phyloP scores from a whole-genome alignment of 805 yeast species.

The Hanseniaspora mollemarum region DNA sequence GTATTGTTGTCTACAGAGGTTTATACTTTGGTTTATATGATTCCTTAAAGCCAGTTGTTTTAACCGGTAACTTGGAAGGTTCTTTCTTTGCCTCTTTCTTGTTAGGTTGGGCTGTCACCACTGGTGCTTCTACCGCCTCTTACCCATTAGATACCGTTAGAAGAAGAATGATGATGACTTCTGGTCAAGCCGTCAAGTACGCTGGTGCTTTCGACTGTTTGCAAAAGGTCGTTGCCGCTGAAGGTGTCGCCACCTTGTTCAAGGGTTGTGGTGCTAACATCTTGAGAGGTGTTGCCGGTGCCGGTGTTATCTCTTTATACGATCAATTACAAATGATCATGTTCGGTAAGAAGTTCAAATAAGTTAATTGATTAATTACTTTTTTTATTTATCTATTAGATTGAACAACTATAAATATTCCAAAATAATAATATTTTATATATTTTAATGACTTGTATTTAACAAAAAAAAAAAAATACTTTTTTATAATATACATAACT shows the following conservation, averaged over 20 bases:
- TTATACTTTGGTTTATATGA: conserved; percentile 96
- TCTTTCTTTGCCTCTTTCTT: conserved; percentile 89
- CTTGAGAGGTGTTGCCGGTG: conserved; percentile 99
- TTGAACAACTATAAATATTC: neutral
- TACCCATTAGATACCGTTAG: conserved; percentile 98
- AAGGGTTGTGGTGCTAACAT: conserved; percentile 99
- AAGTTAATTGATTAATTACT: conserved; percentile 20
- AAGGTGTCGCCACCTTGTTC: conserved; percentile 87
- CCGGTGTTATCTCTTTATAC: conserved; percentile 96
- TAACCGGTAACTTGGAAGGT: conserved; percentile 90
- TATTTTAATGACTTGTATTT: neutral
- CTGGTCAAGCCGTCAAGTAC: conserved; percentile 97
- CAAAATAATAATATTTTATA: neutral
- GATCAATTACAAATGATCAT: conserved; percentile 91
- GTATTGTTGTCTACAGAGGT: conserved; percentile 98
- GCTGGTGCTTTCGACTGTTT: conserved; percentile 90
- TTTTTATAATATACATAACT: neutral
- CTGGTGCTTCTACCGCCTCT: conserved; percentile 97
- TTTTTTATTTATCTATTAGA: neutral
- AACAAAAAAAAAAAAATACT: conserved; percentile 1
- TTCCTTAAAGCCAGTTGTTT: conserved; percentile 87
- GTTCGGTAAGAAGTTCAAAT: conserved; percentile 91
- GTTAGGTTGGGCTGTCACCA: conserved; percentile 95
- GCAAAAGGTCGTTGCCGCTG: conserved; percentile 85
- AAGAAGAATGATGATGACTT: conserved; percentile 99